Evolutionary conservation across 2,329 filamentous ascomycete genomes (phyloP), one percentile per base, ranked within the genome.

Genomic region (Daldinia eschscholtzii): DNA sequence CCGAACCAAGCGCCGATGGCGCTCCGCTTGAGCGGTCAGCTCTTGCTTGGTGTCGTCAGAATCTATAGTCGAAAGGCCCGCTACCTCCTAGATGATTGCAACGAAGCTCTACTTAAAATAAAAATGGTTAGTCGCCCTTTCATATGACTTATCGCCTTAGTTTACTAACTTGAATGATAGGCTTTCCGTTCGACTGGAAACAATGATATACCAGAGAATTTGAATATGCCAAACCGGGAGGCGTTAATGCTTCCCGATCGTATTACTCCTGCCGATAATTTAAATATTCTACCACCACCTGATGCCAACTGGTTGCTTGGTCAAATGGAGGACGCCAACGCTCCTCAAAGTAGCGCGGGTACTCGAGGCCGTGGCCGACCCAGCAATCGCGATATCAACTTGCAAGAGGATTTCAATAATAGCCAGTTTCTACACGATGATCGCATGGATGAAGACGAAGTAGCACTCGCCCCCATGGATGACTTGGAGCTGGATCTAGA

Each of bases 21-120:
- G 33, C 83, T 99, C 76, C 93, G 96, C 74, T 84, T 99, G 70
- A 98, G 94, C 78, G 94, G 95, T 67, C 96, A 99, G 83, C 86
- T 99, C 65, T 85, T 99, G 77, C 88, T 99, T 63, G 96, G 96
- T 83, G 96, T 99, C 28, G 96, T 98, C 75, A 90, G 95, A 78
- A 99, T 99, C 78, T 99, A 99, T 82, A 97, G 94, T 81, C 89
- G 96, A 78, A 99, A 99, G 83, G 95, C 96, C 77, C 92, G 94
- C 76, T 99, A 99, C 81, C 85, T 99, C 57, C 85, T 98, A 55
- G 96, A 99, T 77, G 96, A 99, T 79, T 99, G 96, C 83, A 98
- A 97, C 77, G 96, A 99, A 82, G 95, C 95, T 42, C 85, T 99
- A 73, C 91, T 97, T 86, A 98, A 98, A 84, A 98, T 99, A 76